Evolutionary conservation across 2,329 filamentous ascomycete species (phyloP).

Genomic region (Tolypocladium pustulatum): DNA sequence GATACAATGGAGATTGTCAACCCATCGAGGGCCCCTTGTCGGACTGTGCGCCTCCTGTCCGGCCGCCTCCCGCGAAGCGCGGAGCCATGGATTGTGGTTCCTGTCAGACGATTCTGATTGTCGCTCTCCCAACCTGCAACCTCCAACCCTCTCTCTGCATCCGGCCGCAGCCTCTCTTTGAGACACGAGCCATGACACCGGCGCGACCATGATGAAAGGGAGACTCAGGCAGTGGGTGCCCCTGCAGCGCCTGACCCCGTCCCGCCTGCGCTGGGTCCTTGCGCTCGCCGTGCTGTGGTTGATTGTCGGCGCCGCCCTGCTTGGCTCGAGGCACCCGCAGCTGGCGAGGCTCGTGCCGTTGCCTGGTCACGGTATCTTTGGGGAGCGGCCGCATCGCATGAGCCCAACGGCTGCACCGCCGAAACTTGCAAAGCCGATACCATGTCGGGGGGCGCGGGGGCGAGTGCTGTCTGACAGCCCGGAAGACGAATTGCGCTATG

Average conservation of each 20-base stretch:
- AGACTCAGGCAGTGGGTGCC: not conserved
- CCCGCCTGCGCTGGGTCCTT: slow-evolving; percentile 1
- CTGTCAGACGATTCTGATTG: not conserved
- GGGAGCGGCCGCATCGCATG: not conserved
- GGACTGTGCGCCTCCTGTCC: not conserved
- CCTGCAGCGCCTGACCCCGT: not conserved
- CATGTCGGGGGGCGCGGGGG: slow-evolving; percentile 32
- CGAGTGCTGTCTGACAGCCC: slow-evolving; percentile 2
- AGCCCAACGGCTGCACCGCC: not conserved
- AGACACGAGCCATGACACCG: not conserved
- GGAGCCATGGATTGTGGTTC: not conserved
- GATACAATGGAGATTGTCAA: not conserved
- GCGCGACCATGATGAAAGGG: slow-evolving; percentile 1
- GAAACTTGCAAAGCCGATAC: not conserved
- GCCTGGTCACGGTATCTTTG: not conserved
- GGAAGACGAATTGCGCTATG: slow-evolving; percentile 1
- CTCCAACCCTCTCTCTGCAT: not conserved
- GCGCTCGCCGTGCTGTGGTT: not conserved
- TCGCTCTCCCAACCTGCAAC: not conserved
- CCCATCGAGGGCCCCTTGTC: not conserved
- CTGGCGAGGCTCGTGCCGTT: not conserved
- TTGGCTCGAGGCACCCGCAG: not conserved
- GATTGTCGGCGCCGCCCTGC: not conserved
- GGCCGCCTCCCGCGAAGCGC: not conserved
- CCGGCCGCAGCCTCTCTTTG: not conserved